These are phyloP conservation scores for Cercospora brassicicola DNA, from an alignment of 2,329 filamentous ascomycete species.

Conservation along the genomic window DNA sequence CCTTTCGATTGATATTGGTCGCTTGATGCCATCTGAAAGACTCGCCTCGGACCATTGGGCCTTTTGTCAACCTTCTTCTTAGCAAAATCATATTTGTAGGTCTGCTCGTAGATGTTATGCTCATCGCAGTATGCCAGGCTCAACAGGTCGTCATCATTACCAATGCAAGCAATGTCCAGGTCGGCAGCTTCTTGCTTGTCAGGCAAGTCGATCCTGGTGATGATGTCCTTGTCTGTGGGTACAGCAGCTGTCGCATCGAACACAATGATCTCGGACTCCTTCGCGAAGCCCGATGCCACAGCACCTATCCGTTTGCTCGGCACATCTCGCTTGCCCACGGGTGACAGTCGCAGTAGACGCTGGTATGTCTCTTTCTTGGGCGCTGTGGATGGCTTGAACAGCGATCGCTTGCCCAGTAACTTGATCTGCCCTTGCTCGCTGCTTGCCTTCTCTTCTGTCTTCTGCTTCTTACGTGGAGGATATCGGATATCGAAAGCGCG, in stretches of 20 bases:
- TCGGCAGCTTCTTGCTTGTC: constrained; percentile 63
- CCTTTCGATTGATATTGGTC: constrained; percentile 31
- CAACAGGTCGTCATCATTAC: constrained; percentile 62
- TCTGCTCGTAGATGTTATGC: constrained; percentile 69
- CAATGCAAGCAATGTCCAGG: constrained; percentile 66
- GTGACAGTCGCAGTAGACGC: constrained; percentile 58
- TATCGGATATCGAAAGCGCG: constrained; percentile 68
- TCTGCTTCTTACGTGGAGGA: constrained; percentile 49
- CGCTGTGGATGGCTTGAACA: constrained; percentile 50
- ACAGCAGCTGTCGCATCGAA: constrained; percentile 66
- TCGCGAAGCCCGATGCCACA: constrained; percentile 73
- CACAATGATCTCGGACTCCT: constrained; percentile 72
- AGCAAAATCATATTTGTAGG: constrained; percentile 54
- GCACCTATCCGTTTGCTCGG: constrained; percentile 68
- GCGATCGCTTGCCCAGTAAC: constrained; percentile 51
- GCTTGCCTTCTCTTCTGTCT: constrained; percentile 40
- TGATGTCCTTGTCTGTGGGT: constrained; percentile 54
- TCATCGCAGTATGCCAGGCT: constrained; percentile 77
- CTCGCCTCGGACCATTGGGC: constrained; percentile 46
- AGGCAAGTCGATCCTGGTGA: constrained; percentile 54
- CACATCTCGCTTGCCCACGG: constrained; percentile 51
- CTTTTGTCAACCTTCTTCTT: constrained; percentile 41
- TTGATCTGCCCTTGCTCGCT: constrained; percentile 42
- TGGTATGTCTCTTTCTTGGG: constrained; percentile 61
- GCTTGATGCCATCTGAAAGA: constrained; percentile 46